phyloP scores from a whole-genome alignment of 2,329 filamentous ascomycete genomes.

The Alternaria hordeiaustralica region DNA sequence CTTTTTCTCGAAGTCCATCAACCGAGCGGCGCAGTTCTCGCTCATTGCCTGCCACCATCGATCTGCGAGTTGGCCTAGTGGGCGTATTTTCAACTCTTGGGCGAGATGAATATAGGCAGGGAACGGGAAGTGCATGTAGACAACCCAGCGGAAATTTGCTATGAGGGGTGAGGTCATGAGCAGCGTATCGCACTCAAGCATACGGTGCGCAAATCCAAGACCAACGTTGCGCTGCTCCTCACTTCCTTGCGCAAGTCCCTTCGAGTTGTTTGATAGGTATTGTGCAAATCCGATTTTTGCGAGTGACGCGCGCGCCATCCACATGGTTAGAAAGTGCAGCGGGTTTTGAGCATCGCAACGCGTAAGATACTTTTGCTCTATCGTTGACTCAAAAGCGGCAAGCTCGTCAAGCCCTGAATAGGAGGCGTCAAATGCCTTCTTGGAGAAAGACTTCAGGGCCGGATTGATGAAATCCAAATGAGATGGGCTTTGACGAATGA shows the following conservation, averaged over 20 bases:
- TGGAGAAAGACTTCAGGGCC: conserved; percentile 49
- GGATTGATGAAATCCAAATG: conserved; percentile 58
- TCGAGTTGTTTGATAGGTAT: conserved; percentile 48
- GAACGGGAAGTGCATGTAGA: conserved; percentile 56
- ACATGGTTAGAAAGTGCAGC: conserved; percentile 56
- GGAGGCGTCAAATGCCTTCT: conserved; percentile 15
- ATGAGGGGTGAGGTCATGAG: conserved; percentile 52
- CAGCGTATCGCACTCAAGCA: conserved; percentile 58
- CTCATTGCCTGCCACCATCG: conserved; percentile 55
- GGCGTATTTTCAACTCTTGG: conserved; percentile 51
- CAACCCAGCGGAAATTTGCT: conserved; percentile 53
- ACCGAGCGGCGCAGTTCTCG: conserved; percentile 53
- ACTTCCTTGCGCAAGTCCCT: conserved; percentile 16
- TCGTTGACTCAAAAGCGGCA: conserved; percentile 45
- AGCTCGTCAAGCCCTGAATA: conserved; percentile 37
- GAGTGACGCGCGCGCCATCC: conserved; percentile 53
- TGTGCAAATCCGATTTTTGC: conserved; percentile 60
- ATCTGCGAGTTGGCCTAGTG: conserved; percentile 42
- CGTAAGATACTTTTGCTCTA: conserved; percentile 49
- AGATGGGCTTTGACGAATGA: conserved; percentile 48
- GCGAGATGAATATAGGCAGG: conserved; percentile 57
- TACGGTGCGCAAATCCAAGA: conserved; percentile 44
- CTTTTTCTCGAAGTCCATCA: conserved; percentile 20
- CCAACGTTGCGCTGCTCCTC: conserved; percentile 32
- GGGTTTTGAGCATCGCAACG: conserved; percentile 34